Evolutionary conservation across 331 rosid genomes (phyloP).

Genomic region (Quercus phellos): DNA sequence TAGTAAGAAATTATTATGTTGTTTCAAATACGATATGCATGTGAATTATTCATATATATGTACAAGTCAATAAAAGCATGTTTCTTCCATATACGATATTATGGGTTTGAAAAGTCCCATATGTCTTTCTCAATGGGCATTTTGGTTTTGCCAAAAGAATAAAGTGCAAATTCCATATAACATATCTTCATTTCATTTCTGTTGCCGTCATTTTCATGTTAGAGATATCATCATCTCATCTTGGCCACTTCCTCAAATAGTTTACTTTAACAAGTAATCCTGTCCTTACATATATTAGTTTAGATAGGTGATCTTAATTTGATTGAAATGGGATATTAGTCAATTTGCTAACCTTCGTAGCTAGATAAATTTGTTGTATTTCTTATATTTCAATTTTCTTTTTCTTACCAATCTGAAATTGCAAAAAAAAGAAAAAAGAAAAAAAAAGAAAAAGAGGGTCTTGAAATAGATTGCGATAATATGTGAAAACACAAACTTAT

Average conservation of each 20-base stretch:
- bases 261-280: slow-evolving; percentile 24
- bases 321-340: background rate
- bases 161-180: background rate
- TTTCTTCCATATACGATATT: background rate
- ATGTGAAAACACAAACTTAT: too few relatives aligned
- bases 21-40: background rate
- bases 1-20: background rate
- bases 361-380: slow-evolving; percentile 10
- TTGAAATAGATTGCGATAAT: too few relatives aligned
- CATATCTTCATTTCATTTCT: background rate
- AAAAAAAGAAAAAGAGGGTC: background rate
- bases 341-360: slow-evolving; percentile 22
- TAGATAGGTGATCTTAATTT: slow-evolving; percentile 36
- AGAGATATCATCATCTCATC: slow-evolving; percentile 42
- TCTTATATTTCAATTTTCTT: background rate
- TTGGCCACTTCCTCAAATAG: slow-evolving; percentile 26
- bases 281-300: slow-evolving; percentile 21
- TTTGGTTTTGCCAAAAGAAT: background rate
- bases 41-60: background rate
- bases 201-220: slow-evolving; percentile 27
- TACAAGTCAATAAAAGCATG: background rate
- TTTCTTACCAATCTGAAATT: background rate
- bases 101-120: background rate
- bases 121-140: background rate
- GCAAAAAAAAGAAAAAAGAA: slow-evolving; percentile 4